Conservation (phyloP, 129 eudicot genomes). For the Ambrosia artemisiifolia region DNA sequence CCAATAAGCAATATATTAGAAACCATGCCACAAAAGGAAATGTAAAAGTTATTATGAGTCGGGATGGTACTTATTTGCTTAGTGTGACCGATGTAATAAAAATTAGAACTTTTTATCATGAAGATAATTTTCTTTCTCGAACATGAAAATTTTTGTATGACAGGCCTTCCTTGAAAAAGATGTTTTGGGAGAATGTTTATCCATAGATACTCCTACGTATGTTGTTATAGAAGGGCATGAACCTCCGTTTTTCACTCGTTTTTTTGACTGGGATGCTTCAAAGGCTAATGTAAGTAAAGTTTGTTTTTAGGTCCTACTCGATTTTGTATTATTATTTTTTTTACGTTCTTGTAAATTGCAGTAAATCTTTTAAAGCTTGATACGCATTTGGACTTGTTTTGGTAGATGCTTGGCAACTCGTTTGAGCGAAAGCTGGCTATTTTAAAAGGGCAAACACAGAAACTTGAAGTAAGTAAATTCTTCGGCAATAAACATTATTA, state of each 20-base stretch:
- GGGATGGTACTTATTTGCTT: neutral
- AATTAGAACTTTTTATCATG: neutral
- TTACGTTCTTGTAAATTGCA: neutral
- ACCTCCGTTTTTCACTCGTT: constrained; percentile 68
- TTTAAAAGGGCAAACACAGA: constrained; percentile 50
- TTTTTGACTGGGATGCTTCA: constrained; percentile 78
- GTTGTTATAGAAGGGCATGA: constrained; percentile 75
- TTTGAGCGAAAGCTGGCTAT: constrained; percentile 80
- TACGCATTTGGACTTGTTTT: constrained; percentile 5
- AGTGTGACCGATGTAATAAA: neutral
- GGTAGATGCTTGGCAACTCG: constrained; percentile 85
- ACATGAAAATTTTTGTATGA: neutral
- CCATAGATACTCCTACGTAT: constrained; percentile 55
- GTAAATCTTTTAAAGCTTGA: neutral
- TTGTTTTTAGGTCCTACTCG: neutral
- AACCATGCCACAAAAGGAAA: too few species aligned
- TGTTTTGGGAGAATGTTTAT: constrained; percentile 49
- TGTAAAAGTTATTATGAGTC: too few species aligned
- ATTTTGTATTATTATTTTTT: neutral
- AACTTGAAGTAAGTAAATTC: constrained; percentile 47
- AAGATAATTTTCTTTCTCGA: neutral
- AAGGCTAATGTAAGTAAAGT: constrained; percentile 58
- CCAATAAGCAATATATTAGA: too few species aligned
- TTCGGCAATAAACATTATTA: neutral
- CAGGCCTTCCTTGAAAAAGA: constrained; percentile 65